Percentiles rank a stretch among this genome's conserved stretches.
These are phyloP conservation scores for Xylaria sp. DNA, from an alignment of 2,329 filamentous ascomycete species.

Conservation along the genomic window DNA sequence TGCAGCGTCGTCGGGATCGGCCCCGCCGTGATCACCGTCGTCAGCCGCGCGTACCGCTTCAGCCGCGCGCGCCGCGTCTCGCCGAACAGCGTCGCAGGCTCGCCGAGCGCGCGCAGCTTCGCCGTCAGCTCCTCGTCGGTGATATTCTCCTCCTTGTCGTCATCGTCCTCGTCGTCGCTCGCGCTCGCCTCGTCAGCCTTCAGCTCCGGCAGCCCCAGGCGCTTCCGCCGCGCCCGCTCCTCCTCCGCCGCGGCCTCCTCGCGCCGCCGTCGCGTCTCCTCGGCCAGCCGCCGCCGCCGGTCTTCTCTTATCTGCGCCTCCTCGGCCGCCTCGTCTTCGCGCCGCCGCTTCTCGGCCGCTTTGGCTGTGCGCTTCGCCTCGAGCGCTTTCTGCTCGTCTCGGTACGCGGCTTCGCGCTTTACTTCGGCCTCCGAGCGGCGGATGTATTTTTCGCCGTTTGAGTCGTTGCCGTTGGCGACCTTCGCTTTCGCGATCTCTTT, in stretches of 20 bases:
- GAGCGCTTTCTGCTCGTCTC: conserved; percentile 77
- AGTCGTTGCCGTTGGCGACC: conserved; percentile 24
- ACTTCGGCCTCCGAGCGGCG: conserved; percentile 87
- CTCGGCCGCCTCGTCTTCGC: conserved; percentile 81
- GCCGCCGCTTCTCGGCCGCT: conserved; percentile 79
- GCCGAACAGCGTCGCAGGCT: conserved; percentile 80
- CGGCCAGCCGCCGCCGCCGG: conserved; percentile 79
- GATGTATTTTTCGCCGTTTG: conserved; percentile 71
- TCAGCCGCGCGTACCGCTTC: conserved; percentile 72
- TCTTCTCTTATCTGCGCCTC: conserved; percentile 75
- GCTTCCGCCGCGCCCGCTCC: conserved; percentile 73
- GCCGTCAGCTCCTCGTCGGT: conserved; percentile 70
- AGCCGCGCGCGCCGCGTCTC: conserved; percentile 75
- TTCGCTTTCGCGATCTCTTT: conserved; percentile 88
- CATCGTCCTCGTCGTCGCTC: conserved; percentile 49
- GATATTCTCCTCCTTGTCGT: conserved; percentile 61
- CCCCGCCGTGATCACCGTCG: conserved; percentile 67
- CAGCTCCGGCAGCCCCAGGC: conserved; percentile 78
- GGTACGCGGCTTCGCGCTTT: conserved; percentile 78
- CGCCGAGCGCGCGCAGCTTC: conserved; percentile 72
- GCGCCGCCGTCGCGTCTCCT: conserved; percentile 72
- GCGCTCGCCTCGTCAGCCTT: conserved; percentile 48
- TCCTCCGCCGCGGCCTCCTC: conserved; percentile 77
- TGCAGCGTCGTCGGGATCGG: conserved; percentile 87
- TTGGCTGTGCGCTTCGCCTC: conserved; percentile 74